phyloP scores from a whole-genome alignment of 2,329 filamentous ascomycete genomes.

The Aspergillus spinulosporus region DNA sequence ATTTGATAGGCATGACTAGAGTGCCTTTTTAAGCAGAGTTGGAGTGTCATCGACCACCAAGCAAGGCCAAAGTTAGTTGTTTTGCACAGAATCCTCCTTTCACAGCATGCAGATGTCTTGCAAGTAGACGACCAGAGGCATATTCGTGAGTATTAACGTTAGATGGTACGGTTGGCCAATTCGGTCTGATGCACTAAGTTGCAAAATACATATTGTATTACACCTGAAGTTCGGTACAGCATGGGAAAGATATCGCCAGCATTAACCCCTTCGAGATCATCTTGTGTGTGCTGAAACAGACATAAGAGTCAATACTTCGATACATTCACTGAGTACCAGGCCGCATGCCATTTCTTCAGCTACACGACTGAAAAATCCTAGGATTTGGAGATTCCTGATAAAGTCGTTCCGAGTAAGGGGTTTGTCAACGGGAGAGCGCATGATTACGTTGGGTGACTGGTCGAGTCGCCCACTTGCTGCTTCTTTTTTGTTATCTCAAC shows the following conservation, averaged over 20 bases:
- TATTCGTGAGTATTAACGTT: slow-evolving; percentile 36
- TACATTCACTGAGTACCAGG: slow-evolving; percentile 54
- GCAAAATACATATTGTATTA: not conserved
- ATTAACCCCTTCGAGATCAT: slow-evolving; percentile 58
- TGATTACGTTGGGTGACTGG: slow-evolving; percentile 12
- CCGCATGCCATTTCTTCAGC: slow-evolving; percentile 22
- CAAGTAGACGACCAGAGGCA: slow-evolving; percentile 37
- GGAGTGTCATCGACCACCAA: slow-evolving; percentile 6
- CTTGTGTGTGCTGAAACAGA: slow-evolving; percentile 60
- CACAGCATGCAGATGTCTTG: slow-evolving; percentile 34
- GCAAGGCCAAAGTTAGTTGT: slow-evolving; percentile 32
- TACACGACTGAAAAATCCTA: slow-evolving; percentile 42
- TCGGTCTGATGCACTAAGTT: slow-evolving; percentile 39
- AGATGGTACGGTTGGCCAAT: slow-evolving; percentile 28
- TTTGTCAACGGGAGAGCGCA: slow-evolving; percentile 30
- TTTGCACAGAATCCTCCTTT: slow-evolving; percentile 37
- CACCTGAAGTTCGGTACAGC: slow-evolving; percentile 35
- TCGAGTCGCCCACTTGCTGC: no score
- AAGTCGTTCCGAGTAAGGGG: slow-evolving; percentile 24
- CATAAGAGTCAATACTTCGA: slow-evolving; percentile 62
- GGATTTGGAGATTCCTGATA: slow-evolving; percentile 15
- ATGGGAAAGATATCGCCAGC: slow-evolving; percentile 47
- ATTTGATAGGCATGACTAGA: slow-evolving; percentile 28
- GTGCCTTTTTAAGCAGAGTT: slow-evolving; percentile 22
- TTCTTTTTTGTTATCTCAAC: no score